Percentiles rank a stretch among this genome's conserved stretches.
phyloP scores from a whole-genome alignment of 768 basidiomycete species.

The Psilocybe azurescens region DNA sequence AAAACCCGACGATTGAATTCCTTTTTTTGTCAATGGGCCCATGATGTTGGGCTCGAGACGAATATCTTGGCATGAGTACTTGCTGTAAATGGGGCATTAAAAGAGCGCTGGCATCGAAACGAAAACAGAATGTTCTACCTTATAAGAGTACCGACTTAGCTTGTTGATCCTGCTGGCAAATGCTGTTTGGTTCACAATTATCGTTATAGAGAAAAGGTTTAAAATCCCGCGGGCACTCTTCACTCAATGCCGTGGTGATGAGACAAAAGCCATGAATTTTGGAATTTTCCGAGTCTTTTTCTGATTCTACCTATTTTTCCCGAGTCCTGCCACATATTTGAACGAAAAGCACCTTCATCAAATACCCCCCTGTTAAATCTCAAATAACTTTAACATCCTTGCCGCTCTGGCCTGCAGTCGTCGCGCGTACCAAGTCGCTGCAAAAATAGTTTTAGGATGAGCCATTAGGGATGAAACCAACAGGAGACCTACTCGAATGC shows the following conservation, averaged over 20 bases:
- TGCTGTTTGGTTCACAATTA: too few relatives aligned
- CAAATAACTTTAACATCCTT: slow-evolving; percentile 16
- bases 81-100: too few relatives aligned
- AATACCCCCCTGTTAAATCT: not conserved
- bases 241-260: not conserved
- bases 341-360: not conserved
- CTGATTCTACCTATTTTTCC: slow-evolving; percentile 71
- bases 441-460: not conserved
- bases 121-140: too few relatives aligned
- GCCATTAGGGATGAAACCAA: slow-evolving; percentile 3
- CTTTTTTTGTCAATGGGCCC: not conserved
- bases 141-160: too few relatives aligned
- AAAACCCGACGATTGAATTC: not conserved
- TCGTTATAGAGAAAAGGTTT: too few relatives aligned
- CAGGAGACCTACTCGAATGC: slow-evolving; percentile 73
- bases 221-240: not conserved
- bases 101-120: too few relatives aligned
- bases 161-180: too few relatives aligned
- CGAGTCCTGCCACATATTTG: not conserved
- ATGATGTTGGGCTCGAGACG: not conserved
- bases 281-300: slow-evolving; percentile 66
- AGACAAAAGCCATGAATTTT: slow-evolving; percentile 31
- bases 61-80: not conserved
- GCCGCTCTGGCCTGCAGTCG: slow-evolving; percentile 25
- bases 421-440: slow-evolving; percentile 55